Base-by-base conservation (phyloP, 306 rosid genomes). In the Herpetospermum pedunculosum region DNA sequence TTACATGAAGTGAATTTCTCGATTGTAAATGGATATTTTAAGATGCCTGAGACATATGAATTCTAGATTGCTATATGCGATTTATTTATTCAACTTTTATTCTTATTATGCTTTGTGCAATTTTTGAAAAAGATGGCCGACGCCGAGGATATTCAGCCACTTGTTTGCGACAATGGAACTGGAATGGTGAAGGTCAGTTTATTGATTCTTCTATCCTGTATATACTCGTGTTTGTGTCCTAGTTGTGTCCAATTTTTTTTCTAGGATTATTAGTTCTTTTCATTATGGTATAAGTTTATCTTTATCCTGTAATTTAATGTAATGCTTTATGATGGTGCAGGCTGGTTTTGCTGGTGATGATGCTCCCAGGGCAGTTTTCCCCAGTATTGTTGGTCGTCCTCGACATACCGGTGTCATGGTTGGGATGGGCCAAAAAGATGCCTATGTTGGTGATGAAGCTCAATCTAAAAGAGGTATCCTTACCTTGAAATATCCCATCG, bases 341-440 rank as follows among this genome's bases (percentile, higher is more conserved):
- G 84, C 84, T 49, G 84, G 84, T 34, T 81, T 81, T 77, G 81
- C 84, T n/a, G 84, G 84, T 55, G 84, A 81, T 74, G 84, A 81
- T 74, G 84, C 84, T 62, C 84, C 84, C 3, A 68, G 84, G 70
- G 84, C 84, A 5, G 84, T 81, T 32, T 81, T 81, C 46, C 84
- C 81, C 38, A 81, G 84, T 77, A 81, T 81, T 77, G 84, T 81
- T 58, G 84, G 84, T 26, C 76, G 84, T 47, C 84, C 84, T 28
- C 68, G 84, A 19, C 84, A 81, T 48, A 81, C 84, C 0, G 84
- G 84, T 74, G 84, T 81, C 40, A 81, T 81, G 84, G 84, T 77
- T 48, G 84, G 84, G 26, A 81, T 81, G 84, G 84, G 84, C 49
- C 84, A 81, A 48, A 77, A 81, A 26, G 84, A 81, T 70, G 84